Evolutionary conservation across 108 stramenopile species (phyloP).

Genomic region (Conticribra guillardii): DNA sequence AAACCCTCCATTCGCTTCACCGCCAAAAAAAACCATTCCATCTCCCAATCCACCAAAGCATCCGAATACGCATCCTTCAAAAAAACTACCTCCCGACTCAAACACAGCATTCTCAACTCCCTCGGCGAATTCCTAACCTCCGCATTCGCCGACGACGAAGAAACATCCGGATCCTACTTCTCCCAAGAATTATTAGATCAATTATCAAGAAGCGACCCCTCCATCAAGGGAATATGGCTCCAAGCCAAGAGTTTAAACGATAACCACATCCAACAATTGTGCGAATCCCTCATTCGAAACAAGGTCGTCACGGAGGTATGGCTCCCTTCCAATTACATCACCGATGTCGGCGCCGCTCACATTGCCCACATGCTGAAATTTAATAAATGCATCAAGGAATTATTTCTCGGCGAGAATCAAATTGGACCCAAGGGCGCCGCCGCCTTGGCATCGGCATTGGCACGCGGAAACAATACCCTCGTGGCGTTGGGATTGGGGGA

Average conservation of each 20-base stretch:
- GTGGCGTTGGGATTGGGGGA: constrained; percentile 41
- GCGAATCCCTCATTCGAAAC: constrained; percentile 41
- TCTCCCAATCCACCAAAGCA: constrained; percentile 25
- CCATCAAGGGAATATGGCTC: constrained; percentile 36
- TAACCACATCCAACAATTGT: constrained; percentile 30
- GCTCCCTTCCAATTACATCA: constrained; percentile 39
- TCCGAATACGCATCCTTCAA: constrained; percentile 38
- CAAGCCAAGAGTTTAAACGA: constrained; percentile 46
- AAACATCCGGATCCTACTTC: constrained; percentile 32
- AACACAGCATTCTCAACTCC: constrained; percentile 29
- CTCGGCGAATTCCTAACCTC: constrained; percentile 37
- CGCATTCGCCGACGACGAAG: constrained; percentile 47
- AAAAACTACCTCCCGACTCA: constrained; percentile 27
- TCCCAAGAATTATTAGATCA: constrained; percentile 43
- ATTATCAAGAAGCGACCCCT: constrained; percentile 24
- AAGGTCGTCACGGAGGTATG: constrained; percentile 48
- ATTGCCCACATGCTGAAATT: constrained; percentile 47
- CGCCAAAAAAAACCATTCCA: background rate
- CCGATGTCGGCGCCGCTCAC: constrained; percentile 42
- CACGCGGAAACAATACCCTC: constrained; percentile 36
- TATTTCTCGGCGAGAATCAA: constrained; percentile 43
- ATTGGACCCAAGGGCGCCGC: constrained; percentile 49
- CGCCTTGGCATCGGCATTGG: constrained; percentile 33
- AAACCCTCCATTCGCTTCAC: background rate
- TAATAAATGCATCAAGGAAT: constrained; percentile 39